Evolutionary conservation across 495 filamentous ascomycete genomes (phyloP), one percentile per base, ranked within the genome.

Genomic region (Xeromyces bisporus): DNA sequence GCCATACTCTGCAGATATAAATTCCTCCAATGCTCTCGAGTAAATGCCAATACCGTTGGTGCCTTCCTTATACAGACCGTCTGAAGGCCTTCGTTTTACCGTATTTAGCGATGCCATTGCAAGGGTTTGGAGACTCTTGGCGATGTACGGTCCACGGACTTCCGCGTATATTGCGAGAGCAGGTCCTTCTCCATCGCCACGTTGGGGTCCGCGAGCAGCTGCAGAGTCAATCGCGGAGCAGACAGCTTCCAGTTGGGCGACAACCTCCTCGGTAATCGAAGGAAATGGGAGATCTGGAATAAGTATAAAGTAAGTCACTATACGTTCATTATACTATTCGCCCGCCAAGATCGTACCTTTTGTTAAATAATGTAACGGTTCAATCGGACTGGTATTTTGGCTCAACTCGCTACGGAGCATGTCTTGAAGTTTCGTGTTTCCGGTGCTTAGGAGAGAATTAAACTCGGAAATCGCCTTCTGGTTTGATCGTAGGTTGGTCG

Each of bases 31-130:
- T 2, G 76, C 80, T 39, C 75, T 76, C 0, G 82, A 80, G 40
- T 99, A 99, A 15, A 75, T 80, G 0, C 78, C 80, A 40, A 96
- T 91, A 10, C 83, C 89, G 52, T 85, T 94, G 15, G 82, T 86
- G n/a, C 84, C 86, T 44, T 83, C 71, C 29, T 76, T 69, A 48
- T 99, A 96, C 18, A 86, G 69, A 1, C 79, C 77, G 43, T 87
- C 81, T 0, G 73, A 63, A 10, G 71, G 67, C 48, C 77, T 76
- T 46, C 83, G 79, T 46, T 80, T 83, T 21, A 84, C 75, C 3
- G 86, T 94, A 46, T 74, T 91, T 31, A 92, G 67, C 2, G 84
- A 89, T 18, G 89, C 86, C 25, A 79, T 68, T 1, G 89, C 80
- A 12, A 96, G 63, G 38, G 91, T 94, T 25, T 80, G 69, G 37